phyloP scores from a whole-genome alignment of 495 filamentous ascomycete species.

The Xylaria curta region DNA sequence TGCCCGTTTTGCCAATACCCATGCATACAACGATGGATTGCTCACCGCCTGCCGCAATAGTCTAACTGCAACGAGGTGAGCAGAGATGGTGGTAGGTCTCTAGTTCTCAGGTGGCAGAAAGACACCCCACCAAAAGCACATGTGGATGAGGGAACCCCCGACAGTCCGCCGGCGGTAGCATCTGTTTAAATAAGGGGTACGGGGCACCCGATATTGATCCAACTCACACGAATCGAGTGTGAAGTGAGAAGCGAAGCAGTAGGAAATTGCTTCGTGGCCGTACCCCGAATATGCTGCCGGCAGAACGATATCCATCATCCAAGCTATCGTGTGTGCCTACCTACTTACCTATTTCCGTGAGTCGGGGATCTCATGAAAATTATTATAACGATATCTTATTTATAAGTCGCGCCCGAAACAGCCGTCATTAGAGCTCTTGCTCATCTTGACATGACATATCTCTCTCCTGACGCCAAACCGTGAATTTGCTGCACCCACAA shows the following conservation, averaged over 20 bases:
- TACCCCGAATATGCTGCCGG: not conserved
- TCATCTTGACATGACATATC: not conserved
- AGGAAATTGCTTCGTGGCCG: not conserved
- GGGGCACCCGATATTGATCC: not conserved
- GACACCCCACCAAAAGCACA: conserved; percentile 8
- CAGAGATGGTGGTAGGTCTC: too few relatives aligned
- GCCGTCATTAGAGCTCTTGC: not conserved
- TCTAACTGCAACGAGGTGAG: not conserved
- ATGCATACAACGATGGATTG: not conserved
- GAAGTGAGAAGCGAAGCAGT: not conserved
- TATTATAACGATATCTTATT: not conserved
- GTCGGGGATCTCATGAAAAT: not conserved
- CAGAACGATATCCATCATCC: not conserved
- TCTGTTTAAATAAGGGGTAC: not conserved
- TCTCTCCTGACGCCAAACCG: not conserved
- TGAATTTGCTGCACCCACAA: not conserved
- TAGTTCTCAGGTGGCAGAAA: not conserved
- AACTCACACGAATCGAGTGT: not conserved
- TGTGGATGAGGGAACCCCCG: not conserved
- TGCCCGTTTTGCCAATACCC: not conserved
- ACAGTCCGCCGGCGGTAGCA: not conserved
- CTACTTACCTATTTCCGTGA: not conserved
- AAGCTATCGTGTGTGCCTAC: not conserved
- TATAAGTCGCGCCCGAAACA: not conserved
- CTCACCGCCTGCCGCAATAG: conserved; percentile 7